Conservation (phyloP, 129 eudicot species). For the Mikania micrantha region DNA sequence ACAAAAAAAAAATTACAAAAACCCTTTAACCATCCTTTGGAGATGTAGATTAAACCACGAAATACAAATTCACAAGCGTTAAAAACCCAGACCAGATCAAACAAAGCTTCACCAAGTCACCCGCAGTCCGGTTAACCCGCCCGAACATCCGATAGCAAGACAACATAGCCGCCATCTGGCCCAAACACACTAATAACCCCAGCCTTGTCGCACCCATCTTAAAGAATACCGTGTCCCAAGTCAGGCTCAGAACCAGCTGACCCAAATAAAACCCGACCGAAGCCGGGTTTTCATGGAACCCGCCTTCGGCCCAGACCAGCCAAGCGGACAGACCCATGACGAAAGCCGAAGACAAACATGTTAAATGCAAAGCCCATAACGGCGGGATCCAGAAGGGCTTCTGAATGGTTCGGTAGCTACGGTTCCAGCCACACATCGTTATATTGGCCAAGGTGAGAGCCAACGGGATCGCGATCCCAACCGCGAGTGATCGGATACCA, state of each 20-base stretch:
- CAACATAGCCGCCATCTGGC: conserved; percentile 30
- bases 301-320: conserved; percentile 93
- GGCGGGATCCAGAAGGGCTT: conserved; percentile 66
- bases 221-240: conserved; percentile 74
- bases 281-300: conserved; percentile 53
- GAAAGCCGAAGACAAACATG: conserved; percentile 33
- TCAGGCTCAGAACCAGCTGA: conserved; percentile 52
- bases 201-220: conserved; percentile 39
- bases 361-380: conserved; percentile 58
- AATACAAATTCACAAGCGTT: conserved; percentile 51
- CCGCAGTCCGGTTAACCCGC: conserved; percentile 61
- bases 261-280: conserved; percentile 45
- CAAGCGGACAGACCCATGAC: conserved; percentile 72
- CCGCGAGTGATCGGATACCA: conserved; percentile 53
- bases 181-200: conserved; percentile 60
- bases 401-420: conserved; percentile 13
- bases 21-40: neutral
- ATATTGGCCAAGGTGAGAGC: conserved; percentile 48
- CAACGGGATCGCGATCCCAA: conserved; percentile 59
- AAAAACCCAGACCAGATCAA: conserved; percentile 60
- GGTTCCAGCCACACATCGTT: conserved; percentile 40
- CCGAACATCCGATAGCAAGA: conserved; percentile 44
- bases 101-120: conserved; percentile 69
- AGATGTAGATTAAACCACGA: conserved; percentile 5
- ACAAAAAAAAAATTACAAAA: neutral